Conservation (phyloP, 805 yeast genomes). For the Vanderwaltozyma verrucispora region DNA sequence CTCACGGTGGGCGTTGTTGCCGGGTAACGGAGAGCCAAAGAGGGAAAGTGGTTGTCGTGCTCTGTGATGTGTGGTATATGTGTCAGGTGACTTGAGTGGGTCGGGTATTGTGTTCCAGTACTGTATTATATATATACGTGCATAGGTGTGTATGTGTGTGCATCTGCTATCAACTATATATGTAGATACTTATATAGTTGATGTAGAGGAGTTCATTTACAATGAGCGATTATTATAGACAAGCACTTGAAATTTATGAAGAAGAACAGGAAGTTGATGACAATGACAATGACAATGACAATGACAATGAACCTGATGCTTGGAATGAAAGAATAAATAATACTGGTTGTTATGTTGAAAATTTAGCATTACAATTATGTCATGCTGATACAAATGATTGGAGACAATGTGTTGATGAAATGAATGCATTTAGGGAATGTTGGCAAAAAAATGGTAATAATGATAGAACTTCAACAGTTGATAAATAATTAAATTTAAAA, state of each 20-base stretch:
- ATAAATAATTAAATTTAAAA: conserved; percentile 6
- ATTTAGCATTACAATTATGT: conserved; percentile 58
- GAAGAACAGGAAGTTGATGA: conserved; percentile 21
- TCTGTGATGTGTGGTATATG: too few species aligned
- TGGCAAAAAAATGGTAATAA: conserved; percentile 51
- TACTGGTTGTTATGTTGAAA: conserved; percentile 70
- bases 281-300: conserved; percentile 24
- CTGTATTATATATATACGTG: too few species aligned
- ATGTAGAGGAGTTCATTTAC: too few species aligned
- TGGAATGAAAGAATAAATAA: conserved; percentile 67
- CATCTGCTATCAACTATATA: too few species aligned
- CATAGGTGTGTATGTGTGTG: too few species aligned
- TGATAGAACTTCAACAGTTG: conserved; percentile 32
- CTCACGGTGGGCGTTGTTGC: too few species aligned
- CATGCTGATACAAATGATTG: conserved; percentile 78
- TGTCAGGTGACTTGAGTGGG: too few species aligned
- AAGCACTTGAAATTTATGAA: conserved; percentile 24
- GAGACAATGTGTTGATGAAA: conserved; percentile 62
- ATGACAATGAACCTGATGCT: conserved; percentile 58
- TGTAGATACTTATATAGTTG: background rate
- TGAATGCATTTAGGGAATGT: conserved; percentile 52
- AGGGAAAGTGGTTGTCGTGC: too few species aligned
- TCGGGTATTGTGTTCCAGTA: too few species aligned
- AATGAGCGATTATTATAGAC: conserved; percentile 17
- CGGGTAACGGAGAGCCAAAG: too few species aligned